Evolutionary conservation across 805 yeast species (phyloP).

Genomic region (Vanderwaltozyma verrucispora): DNA sequence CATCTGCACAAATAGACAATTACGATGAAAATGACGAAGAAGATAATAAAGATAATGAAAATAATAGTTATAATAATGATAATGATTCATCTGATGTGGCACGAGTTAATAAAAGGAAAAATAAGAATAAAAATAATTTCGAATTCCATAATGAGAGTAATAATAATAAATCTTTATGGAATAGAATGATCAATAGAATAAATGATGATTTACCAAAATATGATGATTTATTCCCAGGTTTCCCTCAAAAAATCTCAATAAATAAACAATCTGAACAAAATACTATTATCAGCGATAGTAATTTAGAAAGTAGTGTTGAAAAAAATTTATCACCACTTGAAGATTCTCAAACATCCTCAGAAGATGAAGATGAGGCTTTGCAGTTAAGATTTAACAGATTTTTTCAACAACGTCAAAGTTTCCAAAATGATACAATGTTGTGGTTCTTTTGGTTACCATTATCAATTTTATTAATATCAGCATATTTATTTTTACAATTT

Average conservation of each 20-base stretch:
- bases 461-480: conserved; percentile 42
- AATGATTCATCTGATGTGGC: neutral
- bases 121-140: neutral
- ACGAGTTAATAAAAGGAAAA: too few species aligned
- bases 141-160: neutral
- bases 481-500: conserved; percentile 31
- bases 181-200: conserved; percentile 29
- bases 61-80: neutral
- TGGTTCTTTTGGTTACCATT: conserved; percentile 89
- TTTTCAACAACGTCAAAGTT: conserved; percentile 35
- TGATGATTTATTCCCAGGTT: conserved; percentile 59
- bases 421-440: conserved; percentile 69
- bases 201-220: conserved; percentile 54
- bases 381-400: conserved; percentile 31
- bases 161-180: conserved; percentile 25
- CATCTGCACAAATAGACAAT: too few species aligned
- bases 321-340: conserved; percentile 3
- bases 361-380: conserved; percentile 26
- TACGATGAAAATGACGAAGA: too few species aligned
- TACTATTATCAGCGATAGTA: neutral
- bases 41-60: neutral
- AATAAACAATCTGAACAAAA: neutral
- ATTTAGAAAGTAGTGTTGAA: neutral
- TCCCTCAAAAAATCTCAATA: neutral
- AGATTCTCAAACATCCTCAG: conserved; percentile 23